These are phyloP conservation scores for Phytophthora podocarpi DNA, from an alignment of 352 stramenopile genomes.

Conservation along the genomic window DNA sequence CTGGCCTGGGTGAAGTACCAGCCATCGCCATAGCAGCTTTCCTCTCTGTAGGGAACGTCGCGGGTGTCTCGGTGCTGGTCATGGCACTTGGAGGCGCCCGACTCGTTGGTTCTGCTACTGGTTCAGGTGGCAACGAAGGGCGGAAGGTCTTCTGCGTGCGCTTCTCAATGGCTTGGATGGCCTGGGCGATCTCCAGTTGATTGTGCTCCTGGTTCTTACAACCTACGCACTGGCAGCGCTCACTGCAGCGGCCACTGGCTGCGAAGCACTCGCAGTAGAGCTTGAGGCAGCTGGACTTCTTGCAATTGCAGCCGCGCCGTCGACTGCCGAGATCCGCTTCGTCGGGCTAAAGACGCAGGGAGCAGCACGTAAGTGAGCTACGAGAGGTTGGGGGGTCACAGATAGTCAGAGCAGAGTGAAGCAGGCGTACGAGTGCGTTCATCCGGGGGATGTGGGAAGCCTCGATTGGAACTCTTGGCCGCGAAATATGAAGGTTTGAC, in stretches of 20 bases:
- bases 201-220: constrained; percentile 81
- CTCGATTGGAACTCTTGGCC: constrained; percentile 2
- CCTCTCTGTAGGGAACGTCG: constrained; percentile 21
- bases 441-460: constrained; percentile 9
- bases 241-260: constrained; percentile 50
- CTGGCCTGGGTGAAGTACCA: constrained; percentile 7
- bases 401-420: neutral
- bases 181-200: constrained; percentile 56
- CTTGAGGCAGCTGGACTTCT: constrained; percentile 97
- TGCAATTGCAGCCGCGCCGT: constrained; percentile 92
- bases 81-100: neutral
- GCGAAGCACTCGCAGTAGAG: constrained; percentile 90
- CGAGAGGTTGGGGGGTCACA: neutral
- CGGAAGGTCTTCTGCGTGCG: constrained; percentile 54
- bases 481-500: constrained; percentile 25
- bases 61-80: neutral
- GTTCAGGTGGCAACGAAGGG: constrained; percentile 27
- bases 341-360: constrained; percentile 15
- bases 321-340: constrained; percentile 4
- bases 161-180: constrained; percentile 60
- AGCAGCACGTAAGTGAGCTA: constrained; percentile 16
- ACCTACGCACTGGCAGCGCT: constrained; percentile 73
- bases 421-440: constrained; percentile 20
- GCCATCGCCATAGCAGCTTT: constrained; percentile 28
- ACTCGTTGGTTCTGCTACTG: neutral